phyloP scores from a whole-genome alignment of 208 protist species.

The Balamuthia mandrillaris region DNA sequence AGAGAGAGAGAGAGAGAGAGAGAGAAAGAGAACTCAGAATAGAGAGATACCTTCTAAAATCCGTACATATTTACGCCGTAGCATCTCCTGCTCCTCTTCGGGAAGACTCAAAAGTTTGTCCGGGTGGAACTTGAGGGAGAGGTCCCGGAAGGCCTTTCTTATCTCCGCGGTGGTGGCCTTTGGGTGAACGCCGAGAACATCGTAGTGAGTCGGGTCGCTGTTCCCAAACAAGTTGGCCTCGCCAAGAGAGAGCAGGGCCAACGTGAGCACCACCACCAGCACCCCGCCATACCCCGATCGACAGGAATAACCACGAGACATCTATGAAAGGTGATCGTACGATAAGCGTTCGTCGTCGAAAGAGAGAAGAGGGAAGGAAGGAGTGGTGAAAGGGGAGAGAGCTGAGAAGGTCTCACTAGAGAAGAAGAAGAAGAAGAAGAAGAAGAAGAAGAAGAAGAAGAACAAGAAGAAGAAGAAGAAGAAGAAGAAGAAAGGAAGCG shows the following conservation, averaged over 20 bases:
- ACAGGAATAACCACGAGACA: too few species aligned
- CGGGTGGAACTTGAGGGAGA: neutral
- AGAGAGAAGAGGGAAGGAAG: neutral
- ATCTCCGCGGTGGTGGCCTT: constrained; percentile 18
- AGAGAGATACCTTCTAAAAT: too few species aligned
- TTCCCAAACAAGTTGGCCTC: neutral
- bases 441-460: neutral
- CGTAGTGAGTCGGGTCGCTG: constrained; percentile 29
- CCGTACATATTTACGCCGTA: too few species aligned
- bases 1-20: too few species aligned
- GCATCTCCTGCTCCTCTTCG: constrained; percentile 12
- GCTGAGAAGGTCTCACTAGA: neutral
- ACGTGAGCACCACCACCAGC: too few species aligned
- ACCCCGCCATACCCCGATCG: too few species aligned
- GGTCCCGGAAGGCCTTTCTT: constrained; percentile 20
- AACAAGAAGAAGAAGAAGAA: neutral
- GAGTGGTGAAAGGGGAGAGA: neutral
- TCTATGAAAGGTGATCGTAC: too few species aligned
- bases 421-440: neutral
- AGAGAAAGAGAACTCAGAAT: too few species aligned
- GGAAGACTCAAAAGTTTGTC: neutral
- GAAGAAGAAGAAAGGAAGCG: neutral
- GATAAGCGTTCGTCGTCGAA: too few species aligned
- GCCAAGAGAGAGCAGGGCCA: constrained; percentile 11
- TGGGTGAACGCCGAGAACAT: neutral